A percentile compares a stretch with the other conserved stretches of the same genome.
Conservation (phyloP, 2,329 filamentous ascomycete genomes). For the Fusarium sp. region DNA sequence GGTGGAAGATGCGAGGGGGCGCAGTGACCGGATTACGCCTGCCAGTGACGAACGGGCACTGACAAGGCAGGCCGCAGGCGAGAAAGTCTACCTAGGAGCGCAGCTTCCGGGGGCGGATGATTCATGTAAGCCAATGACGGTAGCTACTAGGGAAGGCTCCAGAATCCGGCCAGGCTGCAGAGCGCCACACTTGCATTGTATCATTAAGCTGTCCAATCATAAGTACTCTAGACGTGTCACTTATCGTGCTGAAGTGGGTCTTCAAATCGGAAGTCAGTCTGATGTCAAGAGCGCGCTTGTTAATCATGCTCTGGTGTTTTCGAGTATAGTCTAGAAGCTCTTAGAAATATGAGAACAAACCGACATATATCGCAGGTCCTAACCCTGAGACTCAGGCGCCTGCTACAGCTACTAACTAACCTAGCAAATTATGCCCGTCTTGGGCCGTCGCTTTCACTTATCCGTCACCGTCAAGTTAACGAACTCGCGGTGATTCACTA, state of each 20-base stretch:
- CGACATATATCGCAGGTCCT: background rate
- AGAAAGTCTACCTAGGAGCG: conserved; percentile 32
- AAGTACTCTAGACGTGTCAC: conserved; percentile 39
- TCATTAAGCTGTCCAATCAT: background rate
- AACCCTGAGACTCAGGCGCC: background rate
- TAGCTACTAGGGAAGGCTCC: conserved; percentile 53
- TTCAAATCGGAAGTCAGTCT: conserved; percentile 1
- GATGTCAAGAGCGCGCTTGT: conserved; percentile 32
- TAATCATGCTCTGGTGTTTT: conserved; percentile 19
- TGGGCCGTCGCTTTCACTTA: conserved; percentile 24
- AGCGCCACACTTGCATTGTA: conserved; percentile 26
- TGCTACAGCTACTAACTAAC: background rate
- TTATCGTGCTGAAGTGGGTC: conserved; percentile 34
- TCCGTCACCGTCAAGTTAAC: conserved; percentile 32
- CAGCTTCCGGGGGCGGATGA: conserved; percentile 50
- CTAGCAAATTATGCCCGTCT: background rate
- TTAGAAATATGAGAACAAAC: conserved; percentile 4
- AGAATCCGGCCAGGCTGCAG: conserved; percentile 50
- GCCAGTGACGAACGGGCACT: conserved; percentile 34
- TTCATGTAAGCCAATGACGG: conserved; percentile 52
- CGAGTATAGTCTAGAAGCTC: conserved; percentile 25
- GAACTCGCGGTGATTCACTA: conserved; percentile 19
- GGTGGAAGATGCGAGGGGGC: conserved; percentile 43
- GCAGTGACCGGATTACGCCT: conserved; percentile 47
- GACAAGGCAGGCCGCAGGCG: conserved; percentile 23